A percentile compares a stretch with the other conserved stretches of the same genome.
These are phyloP conservation scores for Mycena floridula DNA, from an alignment of 768 basidiomycete species.

Conservation along the genomic window DNA sequence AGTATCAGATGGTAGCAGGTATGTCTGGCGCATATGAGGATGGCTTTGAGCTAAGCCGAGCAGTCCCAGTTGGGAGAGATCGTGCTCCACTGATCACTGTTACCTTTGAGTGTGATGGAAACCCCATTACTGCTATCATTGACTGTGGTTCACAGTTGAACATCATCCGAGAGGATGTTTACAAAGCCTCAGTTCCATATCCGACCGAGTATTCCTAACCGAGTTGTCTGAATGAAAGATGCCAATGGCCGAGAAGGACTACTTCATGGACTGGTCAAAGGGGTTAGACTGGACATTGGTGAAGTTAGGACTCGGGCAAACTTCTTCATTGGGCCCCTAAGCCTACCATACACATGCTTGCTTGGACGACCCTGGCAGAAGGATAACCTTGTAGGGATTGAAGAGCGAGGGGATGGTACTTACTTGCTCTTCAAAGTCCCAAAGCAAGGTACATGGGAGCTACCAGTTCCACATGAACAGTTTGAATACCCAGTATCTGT, in stretches of 20 bases:
- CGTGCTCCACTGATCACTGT: slow-evolving; percentile 2
- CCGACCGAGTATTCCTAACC: neutral
- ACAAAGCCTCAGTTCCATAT: neutral
- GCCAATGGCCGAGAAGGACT: slow-evolving; percentile 20
- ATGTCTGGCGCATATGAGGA: neutral
- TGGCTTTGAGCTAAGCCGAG: neutral
- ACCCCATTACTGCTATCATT: slow-evolving; percentile 3
- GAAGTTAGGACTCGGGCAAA: slow-evolving; percentile 11
- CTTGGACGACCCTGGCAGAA: slow-evolving; percentile 19
- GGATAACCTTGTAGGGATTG: slow-evolving; percentile 17
- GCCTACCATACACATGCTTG: slow-evolving; percentile 12
- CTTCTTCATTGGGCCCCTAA: slow-evolving; percentile 15
- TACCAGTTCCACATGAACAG: neutral
- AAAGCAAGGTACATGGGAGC: neutral
- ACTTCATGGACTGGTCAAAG: slow-evolving; percentile 14
- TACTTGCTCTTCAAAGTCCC: neutral
- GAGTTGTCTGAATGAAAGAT: slow-evolving; percentile 16
- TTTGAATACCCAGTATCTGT: neutral
- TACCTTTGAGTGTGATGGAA: slow-evolving; percentile 1
- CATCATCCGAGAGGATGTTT: slow-evolving; percentile 4
- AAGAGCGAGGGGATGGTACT: slow-evolving; percentile 17
- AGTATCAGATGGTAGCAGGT: neutral
- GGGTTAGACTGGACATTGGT: slow-evolving; percentile 17
- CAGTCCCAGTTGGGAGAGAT: neutral
- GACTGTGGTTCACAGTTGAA: slow-evolving; percentile 9